Conservation (phyloP, 2,329 filamentous ascomycete species). For the Aspergillus sergii region DNA sequence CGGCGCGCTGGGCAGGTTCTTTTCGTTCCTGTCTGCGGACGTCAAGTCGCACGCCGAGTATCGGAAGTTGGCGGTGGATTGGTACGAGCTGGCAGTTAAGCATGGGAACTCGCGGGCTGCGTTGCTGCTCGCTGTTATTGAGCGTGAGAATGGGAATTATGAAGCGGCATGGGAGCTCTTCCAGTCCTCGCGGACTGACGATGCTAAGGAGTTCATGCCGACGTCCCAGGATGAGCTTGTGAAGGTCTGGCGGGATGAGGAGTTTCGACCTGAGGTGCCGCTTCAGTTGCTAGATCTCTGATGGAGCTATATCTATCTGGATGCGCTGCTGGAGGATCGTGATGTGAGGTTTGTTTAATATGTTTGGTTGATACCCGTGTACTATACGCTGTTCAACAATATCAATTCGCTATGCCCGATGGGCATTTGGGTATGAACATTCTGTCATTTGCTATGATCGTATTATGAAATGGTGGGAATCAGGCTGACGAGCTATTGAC, state of each 20-base stretch:
- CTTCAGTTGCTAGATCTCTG: background rate
- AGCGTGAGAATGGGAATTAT: conserved; percentile 27
- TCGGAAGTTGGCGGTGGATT: conserved; percentile 33
- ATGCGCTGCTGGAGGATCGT: too few relatives aligned
- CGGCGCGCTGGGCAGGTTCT: background rate
- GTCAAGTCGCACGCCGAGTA: conserved; percentile 27
- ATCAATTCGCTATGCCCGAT: background rate
- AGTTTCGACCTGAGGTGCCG: conserved; percentile 18
- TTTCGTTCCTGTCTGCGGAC: conserved; percentile 20
- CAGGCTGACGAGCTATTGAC: background rate
- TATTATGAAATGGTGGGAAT: background rate
- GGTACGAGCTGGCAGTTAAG: conserved; percentile 35
- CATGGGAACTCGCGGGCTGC: conserved; percentile 25
- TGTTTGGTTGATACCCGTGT: conserved; percentile 4
- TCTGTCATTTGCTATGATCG: background rate
- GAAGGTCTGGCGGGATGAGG: conserved; percentile 23
- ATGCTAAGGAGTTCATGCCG: conserved; percentile 8
- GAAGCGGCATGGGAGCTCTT: conserved; percentile 21
- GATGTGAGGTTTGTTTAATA: background rate
- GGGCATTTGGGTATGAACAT: background rate
- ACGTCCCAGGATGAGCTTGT: background rate
- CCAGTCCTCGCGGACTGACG: conserved; percentile 9
- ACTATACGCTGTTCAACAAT: background rate
- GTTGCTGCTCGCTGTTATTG: conserved; percentile 32
- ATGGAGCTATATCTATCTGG: background rate